Evolutionary conservation across 1,284 basidiomycete genomes (phyloP).

Genomic region (Cutaneotrichosporon cyanovorans): DNA sequence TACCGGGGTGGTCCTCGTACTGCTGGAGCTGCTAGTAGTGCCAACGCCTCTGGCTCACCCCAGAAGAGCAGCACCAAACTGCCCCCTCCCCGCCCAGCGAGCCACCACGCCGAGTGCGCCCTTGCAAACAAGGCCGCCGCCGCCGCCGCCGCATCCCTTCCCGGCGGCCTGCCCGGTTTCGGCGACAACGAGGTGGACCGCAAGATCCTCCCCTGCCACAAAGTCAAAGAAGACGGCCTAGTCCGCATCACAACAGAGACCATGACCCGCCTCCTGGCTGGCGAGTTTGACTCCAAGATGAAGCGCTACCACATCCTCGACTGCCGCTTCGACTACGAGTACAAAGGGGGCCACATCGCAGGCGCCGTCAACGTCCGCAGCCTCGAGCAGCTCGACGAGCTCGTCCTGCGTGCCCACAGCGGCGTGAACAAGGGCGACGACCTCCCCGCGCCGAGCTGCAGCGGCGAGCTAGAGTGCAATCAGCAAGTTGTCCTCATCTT

Average conservation of each 20-base stretch:
- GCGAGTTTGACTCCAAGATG: constrained; percentile 60
- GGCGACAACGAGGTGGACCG: constrained; percentile 87
- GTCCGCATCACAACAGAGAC: constrained; percentile 81
- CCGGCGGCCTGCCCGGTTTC: constrained; percentile 62
- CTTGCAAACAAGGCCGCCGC: too few species aligned
- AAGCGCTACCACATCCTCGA: constrained; percentile 75
- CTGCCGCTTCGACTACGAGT: constrained; percentile 97
- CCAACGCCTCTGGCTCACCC: background rate
- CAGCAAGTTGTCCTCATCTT: constrained; percentile 84
- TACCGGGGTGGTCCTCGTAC: too few species aligned
- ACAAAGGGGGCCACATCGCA: constrained; percentile 82
- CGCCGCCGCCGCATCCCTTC: too few species aligned
- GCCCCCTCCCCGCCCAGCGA: too few species aligned
- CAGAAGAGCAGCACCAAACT: background rate
- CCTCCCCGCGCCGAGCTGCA: constrained; percentile 69
- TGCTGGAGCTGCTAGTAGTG: too few species aligned
- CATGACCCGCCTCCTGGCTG: constrained; percentile 67
- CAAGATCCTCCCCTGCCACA: constrained; percentile 88
- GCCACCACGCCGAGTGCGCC: too few species aligned
- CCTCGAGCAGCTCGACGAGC: constrained; percentile 69
- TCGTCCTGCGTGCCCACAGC: constrained; percentile 56
- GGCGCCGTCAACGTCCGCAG: constrained; percentile 89
- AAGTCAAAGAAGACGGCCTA: constrained; percentile 86
- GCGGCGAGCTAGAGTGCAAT: constrained; percentile 56
- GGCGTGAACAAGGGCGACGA: constrained; percentile 45